Evolutionary conservation across 1,284 basidiomycete genomes (phyloP).

Genomic region (Fomitopsis palustris): DNA sequence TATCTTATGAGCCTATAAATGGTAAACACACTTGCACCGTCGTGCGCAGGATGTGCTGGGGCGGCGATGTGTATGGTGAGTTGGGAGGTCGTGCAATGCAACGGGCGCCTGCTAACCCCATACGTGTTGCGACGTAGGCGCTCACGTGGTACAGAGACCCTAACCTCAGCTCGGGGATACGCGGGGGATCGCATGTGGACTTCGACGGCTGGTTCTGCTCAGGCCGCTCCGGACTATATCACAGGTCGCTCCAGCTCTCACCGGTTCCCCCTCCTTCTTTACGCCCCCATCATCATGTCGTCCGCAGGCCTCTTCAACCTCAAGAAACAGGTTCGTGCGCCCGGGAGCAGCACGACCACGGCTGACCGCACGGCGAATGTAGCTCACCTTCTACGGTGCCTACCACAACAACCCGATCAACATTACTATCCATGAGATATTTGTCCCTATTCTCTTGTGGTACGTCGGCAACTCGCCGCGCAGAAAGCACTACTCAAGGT

Average conservation of each 20-base stretch:
- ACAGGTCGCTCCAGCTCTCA: neutral
- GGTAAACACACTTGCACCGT: neutral
- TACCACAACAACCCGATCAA: constrained; percentile 84
- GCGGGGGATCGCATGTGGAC: neutral
- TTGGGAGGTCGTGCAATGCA: neutral
- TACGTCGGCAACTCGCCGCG: constrained; percentile 30
- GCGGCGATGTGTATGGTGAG: neutral
- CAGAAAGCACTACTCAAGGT: neutral
- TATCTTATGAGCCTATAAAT: neutral
- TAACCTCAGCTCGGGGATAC: neutral
- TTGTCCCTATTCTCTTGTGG: constrained; percentile 83
- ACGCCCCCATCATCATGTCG: constrained; percentile 34
- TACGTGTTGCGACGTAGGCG: neutral
- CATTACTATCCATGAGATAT: constrained; percentile 76
- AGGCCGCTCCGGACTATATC: neutral
- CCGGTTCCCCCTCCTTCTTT: neutral
- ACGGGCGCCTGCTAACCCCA: neutral
- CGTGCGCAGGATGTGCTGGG: neutral
- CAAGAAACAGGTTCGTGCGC: constrained; percentile 47
- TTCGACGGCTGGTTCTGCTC: neutral
- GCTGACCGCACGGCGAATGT: neutral
- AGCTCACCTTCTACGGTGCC: constrained; percentile 87
- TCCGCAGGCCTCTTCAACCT: constrained; percentile 47
- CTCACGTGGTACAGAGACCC: neutral
- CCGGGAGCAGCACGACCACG: neutral